Base-by-base conservation (phyloP, 441 rosid species). In the Pelargonium cotyledonis region DNA sequence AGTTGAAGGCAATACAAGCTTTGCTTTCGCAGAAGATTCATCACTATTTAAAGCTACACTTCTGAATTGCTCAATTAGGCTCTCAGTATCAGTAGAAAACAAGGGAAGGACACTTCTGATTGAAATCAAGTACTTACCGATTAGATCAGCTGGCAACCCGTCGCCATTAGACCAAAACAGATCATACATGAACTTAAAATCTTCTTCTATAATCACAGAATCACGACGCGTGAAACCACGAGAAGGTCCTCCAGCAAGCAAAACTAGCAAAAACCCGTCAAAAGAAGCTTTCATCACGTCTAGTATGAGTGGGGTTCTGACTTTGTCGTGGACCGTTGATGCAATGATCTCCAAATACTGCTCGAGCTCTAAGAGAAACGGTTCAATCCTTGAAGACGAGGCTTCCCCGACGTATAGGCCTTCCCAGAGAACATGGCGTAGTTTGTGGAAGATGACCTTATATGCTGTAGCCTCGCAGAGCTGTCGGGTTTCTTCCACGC, bases 161-260 rank as follows among this genome's bases (percentile, higher is more conserved):
- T 88, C 94, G 31, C 89, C 91, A 15, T 86, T 85, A 15, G 94
- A 86, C 94, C 94, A 88, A 76, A 88, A 88, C n/a, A 88, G 73
- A 68, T 88, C 94, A 16, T 76, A 79, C 0, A 88, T 75, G 66
- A 80, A 70, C 82, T 80, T 84, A 73, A 88, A 85, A 75, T 88
- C 94, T 68, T 85, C 94, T 8, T 81, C 86, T 12, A 86, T 78
- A 0, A 74, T 63, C 6, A 73, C 80, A 29, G 84, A 86, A 69
- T 88, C 91, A 73, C 77, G 83, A 60, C 63, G 65, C 21, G 76
- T 53, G 74, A 88, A 88, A 53, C 89, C 76, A n/a, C 91, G 88
- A 2, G 81, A 75, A 38, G 91, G 89, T 53, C 94, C 94, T 70
- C 94, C 94, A 0, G 88, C 94, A 1, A 88, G 88, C 74, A 88